A percentile compares a stretch with the other conserved stretches of the same genome.
Evolutionary conservation across 2,329 filamentous ascomycete species (phyloP).

Genomic region (Pseudogymnoascus sp.): DNA sequence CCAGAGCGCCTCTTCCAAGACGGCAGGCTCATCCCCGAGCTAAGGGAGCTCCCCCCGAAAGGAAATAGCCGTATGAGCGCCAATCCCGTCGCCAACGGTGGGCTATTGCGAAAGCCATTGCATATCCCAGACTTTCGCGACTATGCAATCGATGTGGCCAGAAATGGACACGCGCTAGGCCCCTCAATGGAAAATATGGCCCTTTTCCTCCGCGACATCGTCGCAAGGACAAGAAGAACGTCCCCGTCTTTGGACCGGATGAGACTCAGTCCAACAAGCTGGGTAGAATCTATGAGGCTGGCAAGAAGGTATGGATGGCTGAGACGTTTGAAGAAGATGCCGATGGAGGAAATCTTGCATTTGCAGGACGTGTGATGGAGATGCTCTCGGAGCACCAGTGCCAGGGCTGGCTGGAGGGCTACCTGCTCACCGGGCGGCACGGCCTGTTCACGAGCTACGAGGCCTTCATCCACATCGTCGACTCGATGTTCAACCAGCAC

Average conservation of each 20-base stretch:
- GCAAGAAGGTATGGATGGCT: constrained; percentile 75
- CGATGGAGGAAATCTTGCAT: constrained; percentile 67
- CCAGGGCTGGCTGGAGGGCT: constrained; percentile 77
- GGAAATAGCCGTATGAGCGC: constrained; percentile 68
- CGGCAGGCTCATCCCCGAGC: constrained; percentile 56
- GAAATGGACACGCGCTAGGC: constrained; percentile 48
- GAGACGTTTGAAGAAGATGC: constrained; percentile 71
- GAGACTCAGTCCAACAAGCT: constrained; percentile 81
- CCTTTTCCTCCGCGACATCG: constrained; percentile 59
- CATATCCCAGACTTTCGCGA: constrained; percentile 63
- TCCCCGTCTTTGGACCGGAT: constrained; percentile 72
- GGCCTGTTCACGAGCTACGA: no score
- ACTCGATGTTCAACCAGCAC: constrained; percentile 81
- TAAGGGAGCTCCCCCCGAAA: constrained; percentile 58
- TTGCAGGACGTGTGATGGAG: constrained; percentile 69
- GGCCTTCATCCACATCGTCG: constrained; percentile 76
- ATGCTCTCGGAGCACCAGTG: constrained; percentile 75
- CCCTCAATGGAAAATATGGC: constrained; percentile 67
- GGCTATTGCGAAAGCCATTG: constrained; percentile 59
- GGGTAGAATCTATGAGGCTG: constrained; percentile 61
- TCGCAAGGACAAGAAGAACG: constrained; percentile 58
- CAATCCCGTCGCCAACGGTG: constrained; percentile 70
- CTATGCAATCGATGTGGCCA: constrained; percentile 57
- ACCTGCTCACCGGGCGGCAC: no score
- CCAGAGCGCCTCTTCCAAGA: constrained; percentile 64